Evolutionary conservation across 2,329 filamentous ascomycete genomes (phyloP).

Genomic region (Talaromyces sp.): DNA sequence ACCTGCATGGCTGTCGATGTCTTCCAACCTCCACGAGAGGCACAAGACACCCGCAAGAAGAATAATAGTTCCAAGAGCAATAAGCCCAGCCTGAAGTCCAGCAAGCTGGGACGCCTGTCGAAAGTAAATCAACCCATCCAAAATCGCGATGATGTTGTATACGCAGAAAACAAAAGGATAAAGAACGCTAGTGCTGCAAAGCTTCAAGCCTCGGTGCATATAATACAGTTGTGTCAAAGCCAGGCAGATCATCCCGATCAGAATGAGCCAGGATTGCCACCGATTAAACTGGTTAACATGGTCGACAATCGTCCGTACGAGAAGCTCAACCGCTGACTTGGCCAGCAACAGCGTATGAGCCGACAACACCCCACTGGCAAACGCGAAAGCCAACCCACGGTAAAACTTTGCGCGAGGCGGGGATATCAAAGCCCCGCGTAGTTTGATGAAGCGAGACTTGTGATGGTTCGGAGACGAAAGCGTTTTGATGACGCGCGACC

Average conservation of each 20-base stretch:
- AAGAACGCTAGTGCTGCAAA: conserved; percentile 90
- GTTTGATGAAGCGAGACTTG: conserved; percentile 41
- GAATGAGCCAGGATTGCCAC: conserved; percentile 91
- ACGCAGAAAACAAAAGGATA: conserved; percentile 98
- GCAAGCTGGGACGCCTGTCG: conserved; percentile 77
- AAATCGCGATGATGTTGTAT: conserved; percentile 97
- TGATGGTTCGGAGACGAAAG: conserved; percentile 29
- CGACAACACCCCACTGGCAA: conserved; percentile 86
- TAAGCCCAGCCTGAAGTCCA: conserved; percentile 63
- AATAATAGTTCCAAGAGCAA: conserved; percentile 80
- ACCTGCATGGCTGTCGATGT: conserved; percentile 41
- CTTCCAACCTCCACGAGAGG: conserved; percentile 87
- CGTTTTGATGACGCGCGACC: conserved; percentile 45
- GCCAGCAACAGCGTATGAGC: conserved; percentile 90
- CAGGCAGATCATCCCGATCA: conserved; percentile 73
- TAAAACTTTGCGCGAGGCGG: conserved; percentile 67
- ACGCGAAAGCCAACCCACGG: conserved; percentile 81
- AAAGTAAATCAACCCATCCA: conserved; percentile 97
- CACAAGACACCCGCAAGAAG: conserved; percentile 84
- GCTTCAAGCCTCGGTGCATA: conserved; percentile 85
- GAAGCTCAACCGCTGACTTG: conserved; percentile 91
- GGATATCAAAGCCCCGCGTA: conserved; percentile 32
- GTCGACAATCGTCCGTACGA: conserved; percentile 81
- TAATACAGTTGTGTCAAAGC: conserved; percentile 93
- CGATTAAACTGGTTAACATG: conserved; percentile 88